phyloP scores from a whole-genome alignment of 2,329 filamentous ascomycete species.

The Scedosporium dehoogii region DNA sequence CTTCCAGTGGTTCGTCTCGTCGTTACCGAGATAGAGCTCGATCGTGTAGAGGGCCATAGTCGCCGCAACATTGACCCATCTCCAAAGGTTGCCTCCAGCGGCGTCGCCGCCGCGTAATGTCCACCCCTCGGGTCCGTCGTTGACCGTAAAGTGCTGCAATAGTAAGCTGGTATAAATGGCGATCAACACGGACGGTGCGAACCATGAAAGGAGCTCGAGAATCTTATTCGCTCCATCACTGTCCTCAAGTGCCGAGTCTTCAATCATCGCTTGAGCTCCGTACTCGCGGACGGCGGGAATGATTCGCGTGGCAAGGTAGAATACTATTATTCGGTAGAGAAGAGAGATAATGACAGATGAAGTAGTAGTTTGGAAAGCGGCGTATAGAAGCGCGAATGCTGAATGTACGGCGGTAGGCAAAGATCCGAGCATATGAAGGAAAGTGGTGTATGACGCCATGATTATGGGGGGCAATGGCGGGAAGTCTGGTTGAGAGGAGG shows the following conservation, averaged over 20 bases:
- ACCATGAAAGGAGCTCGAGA: conserved; percentile 80
- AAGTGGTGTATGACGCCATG: conserved; percentile 94
- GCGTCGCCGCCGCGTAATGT: conserved; percentile 72
- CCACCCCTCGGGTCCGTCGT: conserved; percentile 65
- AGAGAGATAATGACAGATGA: conserved; percentile 93
- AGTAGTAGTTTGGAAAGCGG: conserved; percentile 90
- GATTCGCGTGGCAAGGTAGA: conserved; percentile 91
- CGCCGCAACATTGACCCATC: conserved; percentile 84
- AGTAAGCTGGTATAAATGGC: conserved; percentile 93
- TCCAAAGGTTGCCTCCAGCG: conserved; percentile 72
- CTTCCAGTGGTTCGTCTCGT: conserved; percentile 92
- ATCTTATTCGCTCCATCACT: conserved; percentile 71
- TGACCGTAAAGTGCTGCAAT: conserved; percentile 87
- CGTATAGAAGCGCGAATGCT: conserved; percentile 75
- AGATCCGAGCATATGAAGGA: conserved; percentile 73
- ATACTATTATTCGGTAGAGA: conserved; percentile 85
- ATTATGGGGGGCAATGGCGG: conserved; percentile 95
- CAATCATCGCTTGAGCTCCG: conserved; percentile 70
- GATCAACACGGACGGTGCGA: conserved; percentile 88
- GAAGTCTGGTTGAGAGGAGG: conserved; percentile 66
- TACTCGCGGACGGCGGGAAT: conserved; percentile 87
- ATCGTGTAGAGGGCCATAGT: conserved; percentile 87
- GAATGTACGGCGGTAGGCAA: conserved; percentile 78
- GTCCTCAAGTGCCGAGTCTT: conserved; percentile 80
- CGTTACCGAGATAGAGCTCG: conserved; percentile 78